Percentiles rank a stretch among this genome's conserved stretches.
Evolutionary conservation across 1,139 yeast species (phyloP).

Genomic region (Suhomyces chickasaworum): DNA sequence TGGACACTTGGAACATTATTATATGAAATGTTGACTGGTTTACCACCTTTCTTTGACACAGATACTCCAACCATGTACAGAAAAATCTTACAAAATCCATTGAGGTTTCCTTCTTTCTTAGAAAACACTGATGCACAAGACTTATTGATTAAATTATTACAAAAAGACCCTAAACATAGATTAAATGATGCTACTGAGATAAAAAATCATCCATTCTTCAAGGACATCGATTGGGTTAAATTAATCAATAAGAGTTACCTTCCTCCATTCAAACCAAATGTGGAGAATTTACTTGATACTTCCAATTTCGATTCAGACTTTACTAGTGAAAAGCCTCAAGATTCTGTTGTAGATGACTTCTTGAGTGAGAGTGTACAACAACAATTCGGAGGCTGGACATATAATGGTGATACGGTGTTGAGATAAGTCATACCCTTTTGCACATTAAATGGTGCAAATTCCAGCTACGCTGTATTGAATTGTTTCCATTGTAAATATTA

Average conservation of each 20-base stretch:
- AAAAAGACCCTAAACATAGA: slow-evolving; percentile 83
- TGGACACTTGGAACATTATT: slow-evolving; percentile 95
- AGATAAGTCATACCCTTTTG: slow-evolving; percentile 1
- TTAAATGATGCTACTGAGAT: slow-evolving; percentile 85
- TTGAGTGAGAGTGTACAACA: slow-evolving; percentile 88
- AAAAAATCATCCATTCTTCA: slow-evolving; percentile 82
- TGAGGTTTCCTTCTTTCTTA: slow-evolving; percentile 84
- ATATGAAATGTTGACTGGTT: slow-evolving; percentile 94
- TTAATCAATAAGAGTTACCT: slow-evolving; percentile 83
- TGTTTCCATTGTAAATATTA: not conserved
- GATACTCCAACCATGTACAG: slow-evolving; percentile 94
- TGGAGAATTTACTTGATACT: slow-evolving; percentile 82
- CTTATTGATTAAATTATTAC: slow-evolving; percentile 69
- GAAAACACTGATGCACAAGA: slow-evolving; percentile 85
- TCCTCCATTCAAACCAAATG: slow-evolving; percentile 95
- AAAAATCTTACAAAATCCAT: slow-evolving; percentile 85
- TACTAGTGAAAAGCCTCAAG: slow-evolving; percentile 91
- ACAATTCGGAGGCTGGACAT: slow-evolving; percentile 99
- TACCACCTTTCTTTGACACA: slow-evolving; percentile 88
- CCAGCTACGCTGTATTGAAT: not conserved
- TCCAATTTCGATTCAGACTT: slow-evolving; percentile 92
- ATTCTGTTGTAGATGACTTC: slow-evolving; percentile 91
- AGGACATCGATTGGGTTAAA: slow-evolving; percentile 89
- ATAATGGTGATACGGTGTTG: slow-evolving; percentile 60
- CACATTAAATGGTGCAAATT: not conserved